A percentile compares a stretch with the other conserved stretches of the same genome.
phyloP scores from a whole-genome alignment of 2,329 filamentous ascomycete genomes.

The Cercospora zeae-maydis region DNA sequence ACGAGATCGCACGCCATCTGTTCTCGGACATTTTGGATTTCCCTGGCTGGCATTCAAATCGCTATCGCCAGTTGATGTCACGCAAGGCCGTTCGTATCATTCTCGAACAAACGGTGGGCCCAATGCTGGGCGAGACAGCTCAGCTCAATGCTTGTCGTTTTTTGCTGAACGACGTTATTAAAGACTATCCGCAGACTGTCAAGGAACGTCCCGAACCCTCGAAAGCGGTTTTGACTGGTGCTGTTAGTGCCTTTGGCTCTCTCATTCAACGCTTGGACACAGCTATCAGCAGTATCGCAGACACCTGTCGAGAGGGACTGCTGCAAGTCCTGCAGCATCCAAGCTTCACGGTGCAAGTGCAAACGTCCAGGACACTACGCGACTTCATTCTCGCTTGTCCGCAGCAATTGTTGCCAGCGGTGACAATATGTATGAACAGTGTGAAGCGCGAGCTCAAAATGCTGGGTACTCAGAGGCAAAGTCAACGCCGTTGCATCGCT shows the following conservation, averaged over 20 bases:
- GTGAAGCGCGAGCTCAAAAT: conserved; percentile 80
- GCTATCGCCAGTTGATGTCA: conserved; percentile 80
- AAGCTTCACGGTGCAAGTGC: conserved; percentile 92
- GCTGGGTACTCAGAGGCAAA: conserved; percentile 70
- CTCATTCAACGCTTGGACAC: conserved; percentile 78
- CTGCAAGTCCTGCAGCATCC: conserved; percentile 90
- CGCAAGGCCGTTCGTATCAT: conserved; percentile 80
- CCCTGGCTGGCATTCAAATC: conserved; percentile 71
- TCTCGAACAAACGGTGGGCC: conserved; percentile 77
- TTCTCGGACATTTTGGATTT: conserved; percentile 74
- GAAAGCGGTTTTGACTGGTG: conserved; percentile 77
- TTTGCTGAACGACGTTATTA: conserved; percentile 82
- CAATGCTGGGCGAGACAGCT: conserved; percentile 82
- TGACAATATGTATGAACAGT: conserved; percentile 96
- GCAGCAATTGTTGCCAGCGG: conserved; percentile 82
- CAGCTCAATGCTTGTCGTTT: conserved; percentile 78
- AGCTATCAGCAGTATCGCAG: conserved; percentile 73
- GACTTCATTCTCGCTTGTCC: conserved; percentile 86
- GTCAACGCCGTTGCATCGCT: conserved; percentile 78
- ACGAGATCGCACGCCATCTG: conserved; percentile 74
- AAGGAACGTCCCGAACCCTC: conserved; percentile 84
- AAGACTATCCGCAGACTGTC: conserved; percentile 87
- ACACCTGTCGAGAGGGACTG: conserved; percentile 78
- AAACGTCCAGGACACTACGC: conserved; percentile 80
- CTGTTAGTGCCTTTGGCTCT: conserved; percentile 74